Evolutionary conservation across 768 basidiomycete genomes (phyloP).

Genomic region (Amanita jacksonii): DNA sequence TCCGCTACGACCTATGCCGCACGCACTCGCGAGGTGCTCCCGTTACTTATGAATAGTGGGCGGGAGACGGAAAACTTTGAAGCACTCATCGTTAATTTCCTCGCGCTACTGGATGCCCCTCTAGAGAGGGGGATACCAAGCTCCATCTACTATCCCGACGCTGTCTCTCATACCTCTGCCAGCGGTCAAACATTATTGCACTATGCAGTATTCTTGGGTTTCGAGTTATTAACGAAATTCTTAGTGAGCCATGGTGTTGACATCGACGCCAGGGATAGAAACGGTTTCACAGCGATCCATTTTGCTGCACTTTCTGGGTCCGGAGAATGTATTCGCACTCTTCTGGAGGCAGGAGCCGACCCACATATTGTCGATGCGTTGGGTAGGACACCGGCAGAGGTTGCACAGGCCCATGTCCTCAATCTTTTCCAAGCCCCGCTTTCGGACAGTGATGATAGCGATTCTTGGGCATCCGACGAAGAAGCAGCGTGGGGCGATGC

Average conservation of each 20-base stretch:
- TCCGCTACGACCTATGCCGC: conserved; percentile 34
- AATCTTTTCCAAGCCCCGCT: conserved; percentile 23
- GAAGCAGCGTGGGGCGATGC: conserved; percentile 63
- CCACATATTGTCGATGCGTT: conserved; percentile 61
- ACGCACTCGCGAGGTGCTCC: conserved; percentile 36
- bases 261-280: conserved; percentile 76
- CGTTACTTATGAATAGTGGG: conserved; percentile 45
- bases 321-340: conserved; percentile 48
- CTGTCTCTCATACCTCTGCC: conserved; percentile 62
- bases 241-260: conserved; percentile 67
- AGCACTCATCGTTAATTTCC: conserved; percentile 66
- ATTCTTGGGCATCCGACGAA: conserved; percentile 24
- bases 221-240: conserved; percentile 58
- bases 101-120: conserved; percentile 66
- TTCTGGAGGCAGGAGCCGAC: conserved; percentile 79
- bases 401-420: conserved; percentile 36
- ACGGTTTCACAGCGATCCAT: conserved; percentile 86
- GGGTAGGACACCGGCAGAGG: conserved; percentile 63
- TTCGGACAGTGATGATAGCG: conserved; percentile 19
- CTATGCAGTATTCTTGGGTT: conserved; percentile 72
- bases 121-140: conserved; percentile 34
- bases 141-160: conserved; percentile 34
- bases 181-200: conserved; percentile 86
- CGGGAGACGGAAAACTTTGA: conserved; percentile 61
- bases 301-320: conserved; percentile 68